These are phyloP conservation scores for Clonostachys rosea DNA, from an alignment of 2,329 filamentous ascomycete species.

Conservation along the genomic window DNA sequence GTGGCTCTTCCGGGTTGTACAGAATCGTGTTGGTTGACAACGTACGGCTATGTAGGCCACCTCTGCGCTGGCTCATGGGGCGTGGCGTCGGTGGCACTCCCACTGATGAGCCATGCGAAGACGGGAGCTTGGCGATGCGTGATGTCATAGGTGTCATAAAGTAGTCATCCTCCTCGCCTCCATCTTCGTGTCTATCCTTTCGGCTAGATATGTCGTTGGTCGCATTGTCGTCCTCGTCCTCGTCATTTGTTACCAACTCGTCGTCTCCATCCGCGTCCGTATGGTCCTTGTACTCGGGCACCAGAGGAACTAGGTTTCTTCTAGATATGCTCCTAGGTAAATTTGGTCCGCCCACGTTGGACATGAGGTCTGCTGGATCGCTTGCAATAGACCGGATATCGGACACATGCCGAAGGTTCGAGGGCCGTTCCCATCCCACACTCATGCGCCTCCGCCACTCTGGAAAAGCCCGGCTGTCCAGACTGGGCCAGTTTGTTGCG, in stretches of 20 bases:
- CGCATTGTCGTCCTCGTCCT: conserved; percentile 56
- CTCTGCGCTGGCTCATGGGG: conserved; percentile 20
- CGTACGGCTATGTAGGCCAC: conserved; percentile 62
- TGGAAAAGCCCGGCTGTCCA: conserved; percentile 36
- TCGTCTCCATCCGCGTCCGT: conserved; percentile 88
- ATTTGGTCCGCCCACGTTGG: conserved; percentile 37
- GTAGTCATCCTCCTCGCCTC: conserved; percentile 29
- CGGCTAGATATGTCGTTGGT: conserved; percentile 32
- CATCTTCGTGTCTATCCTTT: conserved; percentile 17
- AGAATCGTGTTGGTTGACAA: conserved; percentile 80
- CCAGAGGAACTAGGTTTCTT: conserved; percentile 6
- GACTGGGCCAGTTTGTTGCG: conserved; percentile 42
- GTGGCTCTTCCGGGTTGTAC: conserved; percentile 62
- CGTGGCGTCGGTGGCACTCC: conserved; percentile 22
- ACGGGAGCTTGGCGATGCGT: conserved; percentile 28
- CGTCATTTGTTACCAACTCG: conserved; percentile 79
- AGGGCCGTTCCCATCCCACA: conserved; percentile 41
- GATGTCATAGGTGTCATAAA: conserved; percentile 46
- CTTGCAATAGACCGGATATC: conserved; percentile 57
- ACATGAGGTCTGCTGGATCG: conserved; percentile 59
- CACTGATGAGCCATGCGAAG: conserved; percentile 23
- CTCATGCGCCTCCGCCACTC: conserved; percentile 50
- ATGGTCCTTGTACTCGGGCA: conserved; percentile 48
- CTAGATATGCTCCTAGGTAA: conserved; percentile 10
- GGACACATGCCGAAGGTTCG: conserved; percentile 43